A percentile compares a stretch with the other conserved stretches of the same genome.
Evolutionary conservation across 1,284 basidiomycete species (phyloP).

Genomic region (Cystobasidium slooffiae): DNA sequence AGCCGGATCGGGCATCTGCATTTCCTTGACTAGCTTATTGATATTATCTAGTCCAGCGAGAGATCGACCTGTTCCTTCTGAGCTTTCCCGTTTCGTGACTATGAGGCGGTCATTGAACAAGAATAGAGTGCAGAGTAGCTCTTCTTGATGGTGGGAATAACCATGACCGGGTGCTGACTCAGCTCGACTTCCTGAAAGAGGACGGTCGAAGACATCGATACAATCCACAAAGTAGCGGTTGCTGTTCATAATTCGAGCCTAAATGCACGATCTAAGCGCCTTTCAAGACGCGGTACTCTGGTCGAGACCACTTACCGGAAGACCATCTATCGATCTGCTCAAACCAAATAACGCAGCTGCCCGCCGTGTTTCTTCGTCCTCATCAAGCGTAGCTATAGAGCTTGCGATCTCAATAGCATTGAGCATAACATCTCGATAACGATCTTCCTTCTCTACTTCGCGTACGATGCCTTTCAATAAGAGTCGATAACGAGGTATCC

Average conservation of each 20-base stretch:
- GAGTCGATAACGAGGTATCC: conserved; percentile 93
- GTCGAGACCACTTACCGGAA: conserved; percentile 65
- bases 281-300: too few relatives aligned
- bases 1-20: conserved; percentile 42
- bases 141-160: conserved; percentile 54
- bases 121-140: conserved; percentile 84
- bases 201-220: conserved; percentile 87
- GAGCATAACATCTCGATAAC: conserved; percentile 77
- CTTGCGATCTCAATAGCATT: conserved; percentile 86
- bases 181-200: conserved; percentile 60
- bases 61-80: conserved; percentile 72
- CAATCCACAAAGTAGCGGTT: conserved; percentile 87
- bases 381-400: conserved; percentile 88
- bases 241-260: conserved; percentile 78
- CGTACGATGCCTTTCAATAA: conserved; percentile 87
- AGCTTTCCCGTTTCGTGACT: conserved; percentile 81
- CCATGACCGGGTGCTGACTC: conserved; percentile 1
- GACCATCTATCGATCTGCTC: conserved; percentile 81
- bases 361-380: conserved; percentile 85
- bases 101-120: conserved; percentile 94
- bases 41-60: conserved; percentile 85
- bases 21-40: conserved; percentile 65
- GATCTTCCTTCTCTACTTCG: conserved; percentile 75
- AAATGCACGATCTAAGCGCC: background rate
- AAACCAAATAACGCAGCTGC: conserved; percentile 89